These are phyloP conservation scores for Scenedesmus sp. DNA, from an alignment of 163 green algal genomes.

Conservation along the genomic window DNA sequence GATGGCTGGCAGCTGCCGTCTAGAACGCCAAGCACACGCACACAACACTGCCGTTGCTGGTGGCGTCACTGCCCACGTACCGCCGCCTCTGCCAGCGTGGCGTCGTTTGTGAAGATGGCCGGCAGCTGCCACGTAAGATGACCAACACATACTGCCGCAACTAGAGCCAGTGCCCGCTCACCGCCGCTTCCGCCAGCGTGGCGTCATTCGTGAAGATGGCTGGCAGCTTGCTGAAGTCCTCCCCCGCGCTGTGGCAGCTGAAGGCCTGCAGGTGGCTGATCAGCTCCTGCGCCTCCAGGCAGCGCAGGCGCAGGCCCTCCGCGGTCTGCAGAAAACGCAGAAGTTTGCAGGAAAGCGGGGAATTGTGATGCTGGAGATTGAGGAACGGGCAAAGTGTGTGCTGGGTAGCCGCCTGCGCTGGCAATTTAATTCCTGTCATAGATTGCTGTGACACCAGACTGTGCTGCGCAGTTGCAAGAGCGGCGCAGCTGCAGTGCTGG, in stretches of 20 bases:
- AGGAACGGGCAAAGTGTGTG: neutral
- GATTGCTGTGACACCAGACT: no score
- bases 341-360: neutral
- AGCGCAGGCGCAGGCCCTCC: slow-evolving; percentile 37
- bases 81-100: slow-evolving; percentile 24
- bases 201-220: slow-evolving; percentile 47
- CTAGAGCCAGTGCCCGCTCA: neutral
- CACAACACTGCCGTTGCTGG: neutral
- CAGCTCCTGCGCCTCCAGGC: slow-evolving; percentile 49
- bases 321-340: slow-evolving; percentile 19
- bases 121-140: neutral
- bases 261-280: slow-evolving; percentile 55
- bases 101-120: slow-evolving; percentile 17
- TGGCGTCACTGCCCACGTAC: neutral
- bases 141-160: neutral
- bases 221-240: slow-evolving; percentile 45
- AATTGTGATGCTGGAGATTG: neutral
- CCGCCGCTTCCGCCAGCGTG: slow-evolving; percentile 48
- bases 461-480: no score
- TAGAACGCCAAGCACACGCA: neutral
- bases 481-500: neutral
- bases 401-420: neutral
- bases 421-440: neutral
- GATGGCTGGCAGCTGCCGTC: no score
- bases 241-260: slow-evolving; percentile 27